Evolutionary conservation across 2,329 filamentous ascomycete species (phyloP), one percentile per base, ranked within the genome.

Genomic region (Graphium sp.): DNA sequence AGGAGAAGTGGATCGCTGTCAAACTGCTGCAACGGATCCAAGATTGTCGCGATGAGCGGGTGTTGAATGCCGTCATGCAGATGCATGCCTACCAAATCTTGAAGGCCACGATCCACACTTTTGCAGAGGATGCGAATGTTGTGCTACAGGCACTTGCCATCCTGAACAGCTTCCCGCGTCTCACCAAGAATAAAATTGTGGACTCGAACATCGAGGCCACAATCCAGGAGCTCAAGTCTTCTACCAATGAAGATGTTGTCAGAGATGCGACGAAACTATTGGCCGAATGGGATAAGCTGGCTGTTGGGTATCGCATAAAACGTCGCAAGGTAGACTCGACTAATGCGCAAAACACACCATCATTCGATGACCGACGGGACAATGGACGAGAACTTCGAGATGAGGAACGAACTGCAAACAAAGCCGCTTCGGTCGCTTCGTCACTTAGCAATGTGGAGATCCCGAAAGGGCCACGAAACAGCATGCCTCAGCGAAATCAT

Each of bases 1-100:
- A 93, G 53, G 89, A 98, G 62, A 94, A 94, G 53, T 98, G 89
- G 89, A 94, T 98, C 50, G 84, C 82, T 3, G 84, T 94, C 53
- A 95, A 95, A 55, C 61, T 98, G 32, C 68, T 98, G 34, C 69
- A 75, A 39, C 85, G 89, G 29, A 84, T 98, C 36, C 82, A 93
- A 51, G 67, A 70, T 22, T 85, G 79, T 46, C 70, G 87, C 27
- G 84, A 94, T 40, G 83, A 93, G 44, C 74, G 74, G 37, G 82
- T 94, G 32, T 73, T 81, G 35, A 81, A 89, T 50, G 74, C 78
- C 29, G 84, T 95, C 22, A 80, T 94, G 45, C 81, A 82, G 43
- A 91, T 95, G 77, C 89, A 95, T 57, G 89, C 87, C 29, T 98
- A 98, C 49, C 79, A 87, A 45, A 93, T 94, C 38, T 60, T 98